Conservation (phyloP, 2,329 filamentous ascomycete species). For the Ascochyta fabae region DNA sequence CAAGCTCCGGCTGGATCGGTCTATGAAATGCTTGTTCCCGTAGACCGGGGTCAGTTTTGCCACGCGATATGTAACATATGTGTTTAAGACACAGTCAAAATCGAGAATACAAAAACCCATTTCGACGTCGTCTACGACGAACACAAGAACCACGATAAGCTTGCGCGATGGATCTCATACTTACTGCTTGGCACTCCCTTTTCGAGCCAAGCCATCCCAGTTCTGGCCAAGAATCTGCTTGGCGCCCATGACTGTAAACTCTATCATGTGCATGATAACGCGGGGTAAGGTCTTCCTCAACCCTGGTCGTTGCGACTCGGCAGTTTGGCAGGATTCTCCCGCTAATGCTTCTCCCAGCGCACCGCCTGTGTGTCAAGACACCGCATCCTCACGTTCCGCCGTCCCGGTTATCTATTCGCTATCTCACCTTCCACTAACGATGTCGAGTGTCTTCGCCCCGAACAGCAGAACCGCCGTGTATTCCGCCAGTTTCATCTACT, state of each 20-base stretch:
- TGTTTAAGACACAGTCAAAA: not conserved
- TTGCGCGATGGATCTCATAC: conserved; percentile 6
- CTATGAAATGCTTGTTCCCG: conserved; percentile 22
- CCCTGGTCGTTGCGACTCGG: not conserved
- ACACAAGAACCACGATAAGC: not conserved
- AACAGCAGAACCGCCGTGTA: conserved; percentile 28
- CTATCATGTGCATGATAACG: conserved; percentile 3
- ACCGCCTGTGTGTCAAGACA: not conserved
- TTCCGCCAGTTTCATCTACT: conserved; percentile 21
- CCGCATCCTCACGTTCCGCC: conserved; percentile 28
- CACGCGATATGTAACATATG: not conserved
- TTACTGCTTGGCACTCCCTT: conserved; percentile 9
- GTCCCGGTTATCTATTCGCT: conserved; percentile 30
- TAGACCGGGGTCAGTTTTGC: not conserved
- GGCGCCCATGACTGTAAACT: conserved; percentile 4
- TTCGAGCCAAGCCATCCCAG: conserved; percentile 10
- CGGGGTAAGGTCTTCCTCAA: conserved; percentile 15
- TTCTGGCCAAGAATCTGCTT: conserved; percentile 3
- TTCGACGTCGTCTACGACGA: not conserved
- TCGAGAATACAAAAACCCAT: not conserved
- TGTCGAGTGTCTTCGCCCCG: conserved; percentile 22
- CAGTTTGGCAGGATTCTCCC: conserved; percentile 10
- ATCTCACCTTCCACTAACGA: conserved; percentile 14
- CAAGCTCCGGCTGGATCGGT: conserved; percentile 37
- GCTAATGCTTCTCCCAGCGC: not conserved